A percentile compares a stretch with the other conserved stretches of the same genome.
Conservation (phyloP, 2,329 filamentous ascomycete species). For the Atkinsonella hypoxylon region DNA sequence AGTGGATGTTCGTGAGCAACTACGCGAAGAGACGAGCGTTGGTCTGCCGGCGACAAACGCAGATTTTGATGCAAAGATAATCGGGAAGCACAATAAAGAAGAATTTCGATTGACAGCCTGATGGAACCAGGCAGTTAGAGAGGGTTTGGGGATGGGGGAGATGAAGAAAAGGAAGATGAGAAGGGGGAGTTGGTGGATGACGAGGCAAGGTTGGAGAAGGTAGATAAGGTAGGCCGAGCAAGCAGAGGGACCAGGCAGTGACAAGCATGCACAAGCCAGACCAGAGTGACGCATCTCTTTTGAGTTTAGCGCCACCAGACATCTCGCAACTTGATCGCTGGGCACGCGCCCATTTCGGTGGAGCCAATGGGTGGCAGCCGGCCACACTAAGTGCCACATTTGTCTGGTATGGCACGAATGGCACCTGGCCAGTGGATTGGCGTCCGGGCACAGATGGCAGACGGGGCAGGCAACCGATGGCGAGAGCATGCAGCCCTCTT, state of each 20-base stretch:
- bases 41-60: constrained; percentile 26
- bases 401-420: neutral
- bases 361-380: neutral
- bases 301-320: constrained; percentile 1
- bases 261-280: constrained; percentile 9
- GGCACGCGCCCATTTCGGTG: constrained; percentile 14
- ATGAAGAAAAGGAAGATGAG: constrained; percentile 11
- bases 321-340: constrained; percentile 4
- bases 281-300: neutral
- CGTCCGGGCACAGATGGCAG: no score
- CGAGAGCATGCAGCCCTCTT: neutral
- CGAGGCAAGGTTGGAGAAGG: constrained; percentile 12
- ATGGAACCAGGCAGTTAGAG: constrained; percentile 5
- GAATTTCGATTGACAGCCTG: constrained; percentile 10
- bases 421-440: neutral
- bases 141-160: constrained; percentile 4
- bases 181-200: constrained; percentile 15
- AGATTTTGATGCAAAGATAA: constrained; percentile 14
- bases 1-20: constrained; percentile 8
- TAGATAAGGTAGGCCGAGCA: constrained; percentile 10
- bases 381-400: no score
- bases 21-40: constrained; percentile 9
- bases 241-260: constrained; percentile 7
- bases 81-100: constrained; percentile 10
- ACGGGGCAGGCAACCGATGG: neutral